phyloP scores from a whole-genome alignment of 495 filamentous ascomycete species.

The Penicillium argentinense region DNA sequence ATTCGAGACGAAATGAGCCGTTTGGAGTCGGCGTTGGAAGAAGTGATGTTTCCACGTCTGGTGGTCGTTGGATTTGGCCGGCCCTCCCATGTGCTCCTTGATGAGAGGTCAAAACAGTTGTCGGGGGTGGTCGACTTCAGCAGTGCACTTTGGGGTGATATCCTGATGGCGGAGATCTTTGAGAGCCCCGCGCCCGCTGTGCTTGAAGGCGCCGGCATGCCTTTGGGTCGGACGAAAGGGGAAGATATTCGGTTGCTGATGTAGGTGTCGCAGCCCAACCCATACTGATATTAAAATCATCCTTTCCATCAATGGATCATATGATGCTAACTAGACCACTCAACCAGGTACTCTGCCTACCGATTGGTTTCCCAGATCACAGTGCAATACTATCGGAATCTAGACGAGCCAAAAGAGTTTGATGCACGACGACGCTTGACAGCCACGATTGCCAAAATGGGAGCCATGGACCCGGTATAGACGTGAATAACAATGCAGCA shows the following conservation, averaged over 20 bases:
- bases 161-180: slow-evolving; percentile 46
- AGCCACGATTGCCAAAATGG: slow-evolving; percentile 27
- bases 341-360: slow-evolving; percentile 42
- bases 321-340: slow-evolving; percentile 7
- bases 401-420: slow-evolving; percentile 38
- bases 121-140: slow-evolving; percentile 48
- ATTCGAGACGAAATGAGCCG: slow-evolving; percentile 54
- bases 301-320: not conserved
- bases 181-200: slow-evolving; percentile 35
- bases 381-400: slow-evolving; percentile 42
- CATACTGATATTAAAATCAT: no score
- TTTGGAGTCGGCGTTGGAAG: slow-evolving; percentile 51
- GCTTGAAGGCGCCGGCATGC: slow-evolving; percentile 41
- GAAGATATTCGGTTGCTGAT: slow-evolving; percentile 34
- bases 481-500: no score
- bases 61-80: slow-evolving; percentile 57
- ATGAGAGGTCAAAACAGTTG: slow-evolving; percentile 45
- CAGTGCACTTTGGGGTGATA: slow-evolving; percentile 50
- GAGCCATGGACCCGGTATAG: slow-evolving; percentile 5
- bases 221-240: slow-evolving; percentile 15
- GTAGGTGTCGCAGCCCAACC: slow-evolving; percentile 25
- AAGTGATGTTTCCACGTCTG: slow-evolving; percentile 55
- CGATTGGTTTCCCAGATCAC: slow-evolving; percentile 39
- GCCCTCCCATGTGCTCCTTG: slow-evolving; percentile 57
- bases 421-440: slow-evolving; percentile 39